These are phyloP conservation scores for Paraurostyla sp. DNA, from an alignment of 73 alveolate species.

Conservation along the genomic window DNA sequence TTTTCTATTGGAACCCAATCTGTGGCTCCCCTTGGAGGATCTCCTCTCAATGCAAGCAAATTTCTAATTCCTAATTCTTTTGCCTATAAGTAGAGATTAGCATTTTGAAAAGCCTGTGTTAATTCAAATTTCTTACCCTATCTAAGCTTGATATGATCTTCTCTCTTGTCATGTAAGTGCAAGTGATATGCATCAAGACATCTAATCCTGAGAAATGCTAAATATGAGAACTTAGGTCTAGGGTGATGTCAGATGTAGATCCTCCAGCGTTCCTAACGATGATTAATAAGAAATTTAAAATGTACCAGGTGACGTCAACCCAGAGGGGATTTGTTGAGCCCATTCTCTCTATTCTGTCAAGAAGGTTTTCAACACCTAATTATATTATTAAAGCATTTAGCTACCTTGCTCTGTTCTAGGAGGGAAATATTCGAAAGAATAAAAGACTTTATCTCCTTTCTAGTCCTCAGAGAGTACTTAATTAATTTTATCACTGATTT, in stretches of 20 bases:
- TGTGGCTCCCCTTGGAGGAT: conserved; percentile 87
- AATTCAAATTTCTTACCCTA: conserved; percentile 23
- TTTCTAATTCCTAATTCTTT: conserved; percentile 82
- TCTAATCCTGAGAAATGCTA: conserved; percentile 82
- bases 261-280: conserved; percentile 82
- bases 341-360: conserved; percentile 74
- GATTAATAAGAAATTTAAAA: not conserved
- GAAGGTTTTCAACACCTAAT: conserved; percentile 79
- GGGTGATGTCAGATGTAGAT: conserved; percentile 79
- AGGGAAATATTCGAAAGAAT: conserved; percentile 92
- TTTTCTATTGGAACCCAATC: conserved; percentile 84
- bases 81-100: conserved; percentile 41
- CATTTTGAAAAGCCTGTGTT: not conserved
- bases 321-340: conserved; percentile 80
- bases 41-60: conserved; percentile 90
- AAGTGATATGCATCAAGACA: conserved; percentile 91
- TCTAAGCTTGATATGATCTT: conserved; percentile 72
- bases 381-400: not conserved
- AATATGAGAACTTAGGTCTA: conserved; percentile 79
- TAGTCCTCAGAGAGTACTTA: not conserved
- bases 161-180: conserved; percentile 83
- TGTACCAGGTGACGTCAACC: conserved; percentile 88
- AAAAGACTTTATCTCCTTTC: conserved; percentile 52
- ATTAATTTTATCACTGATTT: conserved; percentile 34
- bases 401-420: conserved; percentile 82